Percentiles rank a stretch among this genome's conserved stretches.
phyloP scores from a whole-genome alignment of 495 filamentous ascomycete species.

The Annulohypoxylon nitens region DNA sequence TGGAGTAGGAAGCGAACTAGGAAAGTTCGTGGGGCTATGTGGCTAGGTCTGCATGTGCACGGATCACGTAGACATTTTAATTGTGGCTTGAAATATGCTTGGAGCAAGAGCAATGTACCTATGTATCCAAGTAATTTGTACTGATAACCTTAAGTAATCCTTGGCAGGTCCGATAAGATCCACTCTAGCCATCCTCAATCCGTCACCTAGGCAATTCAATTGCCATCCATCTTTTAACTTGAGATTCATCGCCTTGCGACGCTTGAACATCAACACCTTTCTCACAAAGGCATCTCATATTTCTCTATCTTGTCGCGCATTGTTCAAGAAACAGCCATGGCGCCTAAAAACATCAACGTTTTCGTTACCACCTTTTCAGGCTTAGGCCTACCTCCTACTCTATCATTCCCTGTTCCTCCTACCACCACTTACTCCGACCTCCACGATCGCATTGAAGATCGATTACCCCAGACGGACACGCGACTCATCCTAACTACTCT shows the following conservation, averaged over 20 bases:
- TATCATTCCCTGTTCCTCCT: conserved; percentile 76
- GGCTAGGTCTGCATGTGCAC: conserved; percentile 45
- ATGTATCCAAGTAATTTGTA: not conserved
- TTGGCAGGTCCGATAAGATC: conserved; percentile 2
- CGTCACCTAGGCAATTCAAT: not conserved
- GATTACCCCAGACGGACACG: conserved; percentile 69
- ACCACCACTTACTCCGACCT: conserved; percentile 76
- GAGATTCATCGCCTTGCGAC: not conserved
- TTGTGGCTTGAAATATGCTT: conserved; percentile 4
- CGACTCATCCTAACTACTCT: conserved; percentile 84
- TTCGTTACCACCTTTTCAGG: conserved; percentile 86
- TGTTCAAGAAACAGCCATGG: conserved; percentile 48
- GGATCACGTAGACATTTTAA: not conserved
- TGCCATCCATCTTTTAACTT: conserved; percentile 6
- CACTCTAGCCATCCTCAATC: conserved; percentile 17
- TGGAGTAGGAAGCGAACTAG: conserved; percentile 48
- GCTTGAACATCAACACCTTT: not conserved
- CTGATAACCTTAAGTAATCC: conserved; percentile 5
- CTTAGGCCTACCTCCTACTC: conserved; percentile 81
- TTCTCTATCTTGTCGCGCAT: not conserved
- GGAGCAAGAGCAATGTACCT: not conserved
- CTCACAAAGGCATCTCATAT: not conserved
- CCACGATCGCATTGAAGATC: conserved; percentile 69
- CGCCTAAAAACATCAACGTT: conserved; percentile 75
- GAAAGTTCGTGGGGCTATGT: conserved; percentile 42